phyloP scores from a whole-genome alignment of 495 filamentous ascomycete genomes.

The Evansstolkia leycettana region DNA sequence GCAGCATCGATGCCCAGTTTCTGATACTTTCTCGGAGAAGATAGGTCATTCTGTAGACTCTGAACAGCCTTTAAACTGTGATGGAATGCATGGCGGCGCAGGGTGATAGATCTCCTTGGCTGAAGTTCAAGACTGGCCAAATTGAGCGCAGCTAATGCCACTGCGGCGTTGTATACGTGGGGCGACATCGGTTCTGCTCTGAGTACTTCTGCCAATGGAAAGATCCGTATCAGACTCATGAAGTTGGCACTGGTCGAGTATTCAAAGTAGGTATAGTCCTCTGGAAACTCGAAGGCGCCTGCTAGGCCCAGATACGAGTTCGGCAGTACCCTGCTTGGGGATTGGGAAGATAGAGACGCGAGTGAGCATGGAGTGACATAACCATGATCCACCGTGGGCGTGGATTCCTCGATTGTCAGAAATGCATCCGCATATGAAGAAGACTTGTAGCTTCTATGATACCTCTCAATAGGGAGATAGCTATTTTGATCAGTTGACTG shows the following conservation, averaged over 20 bases:
- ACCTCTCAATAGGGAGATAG: no score
- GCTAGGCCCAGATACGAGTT: not conserved
- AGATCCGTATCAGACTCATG: not conserved
- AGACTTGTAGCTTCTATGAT: no score
- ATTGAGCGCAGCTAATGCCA: not conserved
- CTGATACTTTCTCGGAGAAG: not conserved
- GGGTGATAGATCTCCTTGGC: not conserved
- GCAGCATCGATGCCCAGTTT: not conserved
- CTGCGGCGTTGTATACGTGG: not conserved
- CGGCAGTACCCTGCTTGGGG: not conserved
- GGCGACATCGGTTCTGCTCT: slow-evolving; percentile 1
- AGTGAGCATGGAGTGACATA: not conserved
- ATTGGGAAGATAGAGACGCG: not conserved
- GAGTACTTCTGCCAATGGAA: not conserved
- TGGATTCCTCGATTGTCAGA: no score
- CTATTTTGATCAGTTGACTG: no score
- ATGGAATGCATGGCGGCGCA: slow-evolving; percentile 2
- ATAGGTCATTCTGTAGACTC: not conserved
- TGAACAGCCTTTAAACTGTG: slow-evolving; percentile 1
- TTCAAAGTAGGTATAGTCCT: slow-evolving; percentile 1
- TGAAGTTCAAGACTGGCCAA: not conserved
- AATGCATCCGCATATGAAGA: no score
- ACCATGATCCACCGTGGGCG: no score
- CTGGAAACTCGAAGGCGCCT: slow-evolving; percentile 1
- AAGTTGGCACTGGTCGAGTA: not conserved